Conservation (phyloP, 352 stramenopile species). For the Globisporangium viniferum region DNA sequence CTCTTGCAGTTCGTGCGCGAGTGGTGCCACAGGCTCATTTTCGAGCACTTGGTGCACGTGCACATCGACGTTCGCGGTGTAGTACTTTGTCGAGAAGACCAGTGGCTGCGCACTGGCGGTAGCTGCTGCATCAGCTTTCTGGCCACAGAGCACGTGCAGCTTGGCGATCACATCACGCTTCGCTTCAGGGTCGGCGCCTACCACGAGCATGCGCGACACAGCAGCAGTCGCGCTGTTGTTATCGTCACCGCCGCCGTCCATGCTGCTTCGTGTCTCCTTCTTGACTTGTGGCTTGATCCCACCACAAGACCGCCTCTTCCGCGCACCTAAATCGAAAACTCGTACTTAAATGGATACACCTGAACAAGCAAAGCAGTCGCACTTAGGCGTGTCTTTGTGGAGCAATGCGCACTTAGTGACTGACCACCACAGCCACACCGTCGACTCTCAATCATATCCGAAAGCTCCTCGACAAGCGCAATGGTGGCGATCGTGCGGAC, state of each 20-base stretch:
- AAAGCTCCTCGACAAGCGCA: constrained; percentile 12
- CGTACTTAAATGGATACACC: background rate
- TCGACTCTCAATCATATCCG: background rate
- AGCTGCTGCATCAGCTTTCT: constrained; percentile 4
- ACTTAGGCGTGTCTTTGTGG: constrained; percentile 1
- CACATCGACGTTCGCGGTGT: constrained; percentile 51
- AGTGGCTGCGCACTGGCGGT: constrained; percentile 22
- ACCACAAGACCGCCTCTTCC: background rate
- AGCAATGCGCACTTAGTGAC: background rate
- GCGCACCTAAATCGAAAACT: background rate
- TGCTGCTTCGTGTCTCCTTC: background rate
- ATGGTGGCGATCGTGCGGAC: constrained; percentile 12
- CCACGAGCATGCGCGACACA: constrained; percentile 33
- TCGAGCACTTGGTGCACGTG: constrained; percentile 43
- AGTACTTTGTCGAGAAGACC: constrained; percentile 67
- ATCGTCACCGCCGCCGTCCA: background rate
- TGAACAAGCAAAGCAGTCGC: background rate
- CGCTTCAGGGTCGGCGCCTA: constrained; percentile 31
- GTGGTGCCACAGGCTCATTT: constrained; percentile 28
- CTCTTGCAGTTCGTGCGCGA: constrained; percentile 37
- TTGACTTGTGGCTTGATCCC: constrained; percentile 1
- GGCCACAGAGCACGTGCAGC: constrained; percentile 33
- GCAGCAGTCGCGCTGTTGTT: background rate
- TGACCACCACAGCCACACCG: background rate
- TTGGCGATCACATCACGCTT: constrained; percentile 21